Conservation (phyloP, 2,329 filamentous ascomycete genomes). For the Fusarium nygamai region DNA sequence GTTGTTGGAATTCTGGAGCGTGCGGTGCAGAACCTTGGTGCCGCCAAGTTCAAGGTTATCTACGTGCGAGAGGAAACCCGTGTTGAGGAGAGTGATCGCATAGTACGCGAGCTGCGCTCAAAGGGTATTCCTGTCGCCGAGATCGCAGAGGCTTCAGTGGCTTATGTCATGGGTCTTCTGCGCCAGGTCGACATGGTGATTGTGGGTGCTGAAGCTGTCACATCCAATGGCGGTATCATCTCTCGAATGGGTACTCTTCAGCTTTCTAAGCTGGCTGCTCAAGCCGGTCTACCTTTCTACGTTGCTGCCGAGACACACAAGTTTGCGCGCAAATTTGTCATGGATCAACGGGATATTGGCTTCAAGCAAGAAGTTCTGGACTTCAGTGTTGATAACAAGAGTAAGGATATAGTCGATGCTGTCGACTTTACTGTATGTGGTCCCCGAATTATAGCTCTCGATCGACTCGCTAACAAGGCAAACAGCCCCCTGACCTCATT, state of each 20-base stretch:
- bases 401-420: conserved; percentile 60
- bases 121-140: conserved; percentile 82
- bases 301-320: conserved; percentile 97
- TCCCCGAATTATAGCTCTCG: too few relatives aligned
- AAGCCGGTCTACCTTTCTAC: conserved; percentile 79
- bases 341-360: conserved; percentile 83
- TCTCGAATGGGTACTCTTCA: conserved; percentile 87
- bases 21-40: conserved; percentile 67
- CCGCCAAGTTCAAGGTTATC: conserved; percentile 81
- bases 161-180: conserved; percentile 73
- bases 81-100: conserved; percentile 71
- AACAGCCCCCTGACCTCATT: conserved; percentile 73
- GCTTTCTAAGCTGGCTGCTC: conserved; percentile 81
- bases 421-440: conserved; percentile 78
- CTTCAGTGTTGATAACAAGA: conserved; percentile 67
- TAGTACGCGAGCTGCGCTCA: conserved; percentile 75
- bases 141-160: conserved; percentile 70
- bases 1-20: conserved; percentile 80
- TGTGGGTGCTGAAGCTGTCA: conserved; percentile 83
- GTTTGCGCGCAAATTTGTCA: conserved; percentile 87
- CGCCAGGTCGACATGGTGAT: conserved; percentile 72
- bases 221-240: conserved; percentile 93
- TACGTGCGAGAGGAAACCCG: conserved; percentile 73
- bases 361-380: conserved; percentile 81
- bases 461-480: background rate